Percentiles rank a stretch among this genome's conserved stretches.
Evolutionary conservation across 2,329 filamentous ascomycete genomes (phyloP).

Genomic region (Trichoderma breve): DNA sequence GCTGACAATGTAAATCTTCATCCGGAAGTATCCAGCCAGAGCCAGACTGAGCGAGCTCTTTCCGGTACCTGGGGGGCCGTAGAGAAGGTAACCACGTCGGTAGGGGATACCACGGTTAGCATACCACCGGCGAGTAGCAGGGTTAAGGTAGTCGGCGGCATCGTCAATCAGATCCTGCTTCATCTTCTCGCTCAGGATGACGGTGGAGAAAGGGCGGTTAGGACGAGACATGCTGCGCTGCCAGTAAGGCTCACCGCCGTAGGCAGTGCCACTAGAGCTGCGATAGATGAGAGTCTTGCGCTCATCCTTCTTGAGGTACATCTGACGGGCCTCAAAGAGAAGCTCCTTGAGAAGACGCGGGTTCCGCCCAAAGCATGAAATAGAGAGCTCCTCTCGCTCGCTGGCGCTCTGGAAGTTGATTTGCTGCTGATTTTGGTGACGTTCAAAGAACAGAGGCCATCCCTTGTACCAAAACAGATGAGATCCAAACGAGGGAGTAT

Average conservation of each 20-base stretch:
- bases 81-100: conserved; percentile 75
- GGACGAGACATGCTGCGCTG: conserved; percentile 61
- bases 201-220: conserved; percentile 61
- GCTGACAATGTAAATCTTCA: conserved; percentile 71
- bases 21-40: conserved; percentile 65
- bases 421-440: conserved; percentile 48
- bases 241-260: conserved; percentile 50
- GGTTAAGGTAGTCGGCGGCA: conserved; percentile 61
- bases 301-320: conserved; percentile 57
- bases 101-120: conserved; percentile 81
- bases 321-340: conserved; percentile 55
- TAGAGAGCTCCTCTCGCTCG: conserved; percentile 57
- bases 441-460: conserved; percentile 56
- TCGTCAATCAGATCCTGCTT: conserved; percentile 61
- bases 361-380: conserved; percentile 62
- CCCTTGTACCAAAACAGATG: conserved; percentile 68
- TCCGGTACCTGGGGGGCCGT: conserved; percentile 77
- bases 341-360: conserved; percentile 61
- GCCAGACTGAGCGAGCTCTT: conserved; percentile 73
- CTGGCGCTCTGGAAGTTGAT: conserved; percentile 41
- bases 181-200: conserved; percentile 60
- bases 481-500: conserved; percentile 65
- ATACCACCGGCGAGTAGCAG: conserved; percentile 72
- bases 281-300: conserved; percentile 66
- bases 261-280: conserved; percentile 44